Conservation (phyloP, 306 rosid species). For the Quercus aquifolioides region DNA sequence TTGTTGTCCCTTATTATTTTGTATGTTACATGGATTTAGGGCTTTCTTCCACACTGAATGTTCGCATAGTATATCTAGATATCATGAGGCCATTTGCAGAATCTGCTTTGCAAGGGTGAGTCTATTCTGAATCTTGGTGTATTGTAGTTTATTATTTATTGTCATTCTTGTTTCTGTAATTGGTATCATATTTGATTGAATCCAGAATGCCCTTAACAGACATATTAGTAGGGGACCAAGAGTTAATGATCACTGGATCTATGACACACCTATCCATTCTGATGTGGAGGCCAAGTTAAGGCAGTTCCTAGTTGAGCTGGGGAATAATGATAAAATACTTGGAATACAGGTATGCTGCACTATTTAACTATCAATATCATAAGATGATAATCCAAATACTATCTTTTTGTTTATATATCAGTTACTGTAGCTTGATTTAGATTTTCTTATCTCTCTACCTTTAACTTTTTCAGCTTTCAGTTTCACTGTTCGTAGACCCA, state of each 20-base stretch:
- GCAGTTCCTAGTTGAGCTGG: constrained; percentile 69
- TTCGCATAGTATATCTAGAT: constrained; percentile 73
- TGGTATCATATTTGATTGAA: constrained; percentile 35
- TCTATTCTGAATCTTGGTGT: constrained; percentile 13
- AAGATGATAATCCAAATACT: neutral
- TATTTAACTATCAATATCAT: neutral
- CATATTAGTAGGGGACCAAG: constrained; percentile 65
- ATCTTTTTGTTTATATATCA: neutral
- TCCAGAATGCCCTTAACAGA: constrained; percentile 39
- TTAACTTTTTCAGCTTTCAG: neutral
- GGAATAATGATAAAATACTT: constrained; percentile 74
- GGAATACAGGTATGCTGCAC: constrained; percentile 77
- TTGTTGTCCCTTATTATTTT: constrained; percentile 16
- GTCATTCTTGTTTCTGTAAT: constrained; percentile 10
- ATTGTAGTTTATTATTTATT: neutral
- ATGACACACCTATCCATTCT: constrained; percentile 73
- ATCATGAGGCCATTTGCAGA: constrained; percentile 99
- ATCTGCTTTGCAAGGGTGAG: constrained; percentile 83
- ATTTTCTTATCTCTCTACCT: neutral
- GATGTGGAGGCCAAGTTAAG: constrained; percentile 85
- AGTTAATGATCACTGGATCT: constrained; percentile 76
- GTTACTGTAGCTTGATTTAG: neutral
- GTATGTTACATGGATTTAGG: constrained; percentile 57
- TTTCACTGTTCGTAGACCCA: no score
- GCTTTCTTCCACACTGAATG: constrained; percentile 85